Base-by-base conservation (phyloP, 2,329 filamentous ascomycete species). In the Aureobasidium lini region DNA sequence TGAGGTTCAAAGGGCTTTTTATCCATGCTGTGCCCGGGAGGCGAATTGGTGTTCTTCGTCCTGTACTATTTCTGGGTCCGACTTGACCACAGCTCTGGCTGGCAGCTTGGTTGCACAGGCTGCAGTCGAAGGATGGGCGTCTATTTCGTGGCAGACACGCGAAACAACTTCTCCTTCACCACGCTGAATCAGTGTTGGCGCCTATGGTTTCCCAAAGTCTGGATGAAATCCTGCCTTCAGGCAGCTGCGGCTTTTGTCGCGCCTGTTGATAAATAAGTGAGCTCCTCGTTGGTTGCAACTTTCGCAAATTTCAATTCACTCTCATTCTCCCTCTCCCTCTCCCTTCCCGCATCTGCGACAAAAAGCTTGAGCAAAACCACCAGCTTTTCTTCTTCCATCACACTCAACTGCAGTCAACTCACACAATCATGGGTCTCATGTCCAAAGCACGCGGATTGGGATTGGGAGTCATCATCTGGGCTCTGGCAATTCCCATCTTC, bases 401-500 rank as follows among this genome's bases (percentile, higher is more conserved):
- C 50, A n/a, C 15, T n/a, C n/a, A 34, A 23, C n/a, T 11, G 1
- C 29, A 6, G 9, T 32, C 29, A 23, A n/a, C 29, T 15, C 11
- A 23, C 28, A 16, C 39, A 54, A 44, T 4, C 50, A 54, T 54
- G 50, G 31, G 50, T 54, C 31, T 54, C 29, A 57, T 47, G 43
- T 47, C 53, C 10, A 58, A 58, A 42, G 37, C 34, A 31, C 56
- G 56, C 28, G 56, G 56, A 16, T 18, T 62, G 23, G 53, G 58
- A 16, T 28, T 47, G n/a, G 59, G 59, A 18, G 15, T 61, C 11
- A 28, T 60, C 39, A 57, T 63, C 40, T 61, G 59, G 56, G 28
- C 59, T 47, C 44, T 63, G 23, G 39, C 60, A 34, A 47, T 60
- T 16, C 62, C 57, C 28, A 63, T 63, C 39, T 63, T 63, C 57